A percentile compares a stretch with the other conserved stretches of the same genome.
Conservation (phyloP, 495 filamentous ascomycete species). For the Tuber calosporum region DNA sequence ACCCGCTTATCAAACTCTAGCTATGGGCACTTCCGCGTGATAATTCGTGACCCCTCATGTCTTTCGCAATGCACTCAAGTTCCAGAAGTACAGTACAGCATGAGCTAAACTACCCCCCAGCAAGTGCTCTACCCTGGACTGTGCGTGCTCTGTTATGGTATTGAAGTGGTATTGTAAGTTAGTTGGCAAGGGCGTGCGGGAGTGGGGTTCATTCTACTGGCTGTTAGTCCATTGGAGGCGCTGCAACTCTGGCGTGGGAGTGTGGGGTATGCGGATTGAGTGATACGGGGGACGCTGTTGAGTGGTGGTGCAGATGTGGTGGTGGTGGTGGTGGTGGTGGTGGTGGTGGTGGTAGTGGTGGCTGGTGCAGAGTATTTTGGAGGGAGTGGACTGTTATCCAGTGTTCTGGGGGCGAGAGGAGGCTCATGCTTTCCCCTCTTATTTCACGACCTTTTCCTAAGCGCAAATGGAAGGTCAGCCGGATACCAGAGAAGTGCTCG, state of each 20-base stretch:
- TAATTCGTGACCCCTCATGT: background rate
- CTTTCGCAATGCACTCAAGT: background rate
- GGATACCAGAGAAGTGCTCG: too few relatives aligned
- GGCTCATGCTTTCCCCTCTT: too few relatives aligned
- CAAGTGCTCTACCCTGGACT: background rate
- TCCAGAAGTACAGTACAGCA: background rate
- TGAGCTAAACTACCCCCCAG: background rate
- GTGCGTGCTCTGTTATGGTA: background rate
- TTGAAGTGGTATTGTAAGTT: background rate
- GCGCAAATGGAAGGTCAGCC: too few relatives aligned
- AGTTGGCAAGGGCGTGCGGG: background rate
- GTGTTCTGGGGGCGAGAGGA: background rate
- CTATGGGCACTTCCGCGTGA: background rate
- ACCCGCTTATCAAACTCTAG: background rate
- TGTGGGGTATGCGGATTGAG: background rate
- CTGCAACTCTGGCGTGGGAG: background rate
- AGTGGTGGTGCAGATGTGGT: too few relatives aligned
- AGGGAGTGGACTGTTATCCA: background rate
- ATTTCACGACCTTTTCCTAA: too few relatives aligned
- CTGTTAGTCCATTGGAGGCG: background rate
- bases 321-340: too few relatives aligned
- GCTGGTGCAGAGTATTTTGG: background rate
- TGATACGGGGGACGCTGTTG: too few relatives aligned
- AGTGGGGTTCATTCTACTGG: background rate
- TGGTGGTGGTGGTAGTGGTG: too few relatives aligned